phyloP scores from a whole-genome alignment of 805 yeast genomes.

The Wickerhamiella azyma region DNA sequence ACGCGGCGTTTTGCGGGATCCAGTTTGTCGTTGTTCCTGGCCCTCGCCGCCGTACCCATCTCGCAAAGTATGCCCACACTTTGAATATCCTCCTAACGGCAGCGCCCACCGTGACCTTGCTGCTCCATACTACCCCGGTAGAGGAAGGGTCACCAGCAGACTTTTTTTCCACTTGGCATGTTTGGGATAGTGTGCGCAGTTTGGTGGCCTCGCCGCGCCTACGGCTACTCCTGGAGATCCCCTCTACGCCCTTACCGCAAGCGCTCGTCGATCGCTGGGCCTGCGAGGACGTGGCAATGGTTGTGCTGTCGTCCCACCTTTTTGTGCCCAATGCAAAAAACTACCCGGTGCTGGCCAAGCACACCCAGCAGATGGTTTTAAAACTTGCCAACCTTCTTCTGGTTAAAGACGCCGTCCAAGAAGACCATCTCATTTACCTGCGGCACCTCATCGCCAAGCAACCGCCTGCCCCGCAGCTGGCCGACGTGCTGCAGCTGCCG shows the following conservation, averaged over 20 bases:
- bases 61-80: constrained; percentile 37
- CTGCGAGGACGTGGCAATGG: constrained; percentile 49
- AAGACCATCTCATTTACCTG: constrained; percentile 32
- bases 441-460: constrained; percentile 29
- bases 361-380: constrained; percentile 37
- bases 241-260: constrained; percentile 42
- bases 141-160: constrained; percentile 33
- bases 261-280: constrained; percentile 47
- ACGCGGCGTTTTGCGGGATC: constrained; percentile 47
- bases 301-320: constrained; percentile 37
- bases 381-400: constrained; percentile 33
- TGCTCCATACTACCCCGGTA: constrained; percentile 24
- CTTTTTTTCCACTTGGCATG: constrained; percentile 51
- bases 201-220: constrained; percentile 43
- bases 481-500: constrained; percentile 43
- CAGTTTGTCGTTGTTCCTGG: constrained; percentile 46
- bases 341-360: constrained; percentile 51
- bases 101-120: constrained; percentile 21
- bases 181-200: constrained; percentile 54
- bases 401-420: constrained; percentile 33
- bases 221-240: constrained; percentile 65
- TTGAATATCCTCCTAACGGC: constrained; percentile 25
- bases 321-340: constrained; percentile 47
- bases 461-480: constrained; percentile 25
- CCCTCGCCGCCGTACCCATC: constrained; percentile 42